Percentiles rank a stretch among this genome's conserved stretches.
These are phyloP conservation scores for Suillus brevipes DNA, from an alignment of 768 basidiomycete species.

Conservation along the genomic window DNA sequence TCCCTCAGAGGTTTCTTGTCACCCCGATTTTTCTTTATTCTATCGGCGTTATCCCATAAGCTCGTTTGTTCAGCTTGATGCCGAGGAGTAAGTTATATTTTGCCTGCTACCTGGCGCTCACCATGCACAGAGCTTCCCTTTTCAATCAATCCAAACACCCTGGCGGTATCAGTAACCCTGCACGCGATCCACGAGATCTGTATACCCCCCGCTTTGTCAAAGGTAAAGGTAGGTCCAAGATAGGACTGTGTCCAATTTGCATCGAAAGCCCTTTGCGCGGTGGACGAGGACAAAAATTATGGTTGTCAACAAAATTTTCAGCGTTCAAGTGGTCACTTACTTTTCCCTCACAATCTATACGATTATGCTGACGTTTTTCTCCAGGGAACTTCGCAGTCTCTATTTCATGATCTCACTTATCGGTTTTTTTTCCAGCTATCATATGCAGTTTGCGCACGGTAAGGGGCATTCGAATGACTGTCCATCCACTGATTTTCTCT, in stretches of 20 bases:
- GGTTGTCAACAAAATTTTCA: constrained; percentile 79
- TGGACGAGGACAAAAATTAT: constrained; percentile 61
- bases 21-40: constrained; percentile 55
- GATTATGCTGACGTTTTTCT: neutral
- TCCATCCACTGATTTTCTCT: constrained; percentile 5
- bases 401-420: constrained; percentile 8
- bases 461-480: constrained; percentile 15
- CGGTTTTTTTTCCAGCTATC: constrained; percentile 52
- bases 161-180: constrained; percentile 56
- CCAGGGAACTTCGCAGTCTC: neutral
- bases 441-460: constrained; percentile 84
- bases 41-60: constrained; percentile 73
- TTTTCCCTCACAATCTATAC: constrained; percentile 4
- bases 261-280: constrained; percentile 59
- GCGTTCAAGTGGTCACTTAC: constrained; percentile 70
- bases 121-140: constrained; percentile 18
- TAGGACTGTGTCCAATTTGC: constrained; percentile 79
- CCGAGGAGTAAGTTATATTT: constrained; percentile 38
- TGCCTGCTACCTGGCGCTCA: constrained; percentile 1
- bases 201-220: constrained; percentile 80
- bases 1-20: constrained; percentile 47
- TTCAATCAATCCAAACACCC: constrained; percentile 23
- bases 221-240: constrained; percentile 66
- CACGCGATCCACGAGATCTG: constrained; percentile 61
- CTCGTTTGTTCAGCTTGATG: constrained; percentile 47